Percentiles rank a stretch among this genome's conserved stretches.
These are phyloP conservation scores for Colletotrichum sublineola DNA, from an alignment of 2,329 filamentous ascomycete species.

Conservation along the genomic window DNA sequence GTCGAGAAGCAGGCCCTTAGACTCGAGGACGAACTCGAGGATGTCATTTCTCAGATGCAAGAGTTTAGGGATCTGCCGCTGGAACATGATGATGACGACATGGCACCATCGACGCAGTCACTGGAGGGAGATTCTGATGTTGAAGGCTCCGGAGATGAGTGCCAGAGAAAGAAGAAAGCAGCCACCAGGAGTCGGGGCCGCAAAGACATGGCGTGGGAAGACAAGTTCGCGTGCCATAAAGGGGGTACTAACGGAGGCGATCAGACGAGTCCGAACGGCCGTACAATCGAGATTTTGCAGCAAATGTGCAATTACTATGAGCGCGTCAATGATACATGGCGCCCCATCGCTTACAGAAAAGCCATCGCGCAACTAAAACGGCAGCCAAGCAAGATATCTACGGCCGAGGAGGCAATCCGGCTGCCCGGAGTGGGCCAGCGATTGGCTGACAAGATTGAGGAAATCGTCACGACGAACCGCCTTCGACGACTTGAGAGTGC, in stretches of 20 bases:
- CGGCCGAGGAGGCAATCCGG: constrained; percentile 75
- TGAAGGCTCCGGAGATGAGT: constrained; percentile 48
- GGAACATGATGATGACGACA: constrained; percentile 63
- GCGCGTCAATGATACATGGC: constrained; percentile 82
- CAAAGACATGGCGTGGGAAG: constrained; percentile 56
- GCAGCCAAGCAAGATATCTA: constrained; percentile 73
- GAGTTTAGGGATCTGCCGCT: constrained; percentile 71
- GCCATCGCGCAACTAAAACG: constrained; percentile 80
- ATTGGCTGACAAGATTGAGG: constrained; percentile 88
- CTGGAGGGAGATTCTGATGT: constrained; percentile 42
- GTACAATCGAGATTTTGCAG: constrained; percentile 82
- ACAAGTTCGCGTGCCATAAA: constrained; percentile 67
- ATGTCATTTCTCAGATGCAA: constrained; percentile 74
- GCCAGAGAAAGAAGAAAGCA: constrained; percentile 46
- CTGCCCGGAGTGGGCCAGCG: constrained; percentile 79
- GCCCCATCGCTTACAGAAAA: constrained; percentile 80
- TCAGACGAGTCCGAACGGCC: constrained; percentile 75
- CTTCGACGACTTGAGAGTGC: constrained; percentile 81
- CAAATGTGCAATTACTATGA: constrained; percentile 85
- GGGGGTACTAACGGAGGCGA: constrained; percentile 61
- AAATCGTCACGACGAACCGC: constrained; percentile 82
- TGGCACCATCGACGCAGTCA: constrained; percentile 44
- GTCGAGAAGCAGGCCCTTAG: background rate
- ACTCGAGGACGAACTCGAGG: constrained; percentile 69
- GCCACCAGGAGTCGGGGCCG: constrained; percentile 42